These are phyloP conservation scores for Filosporella fistucella DNA, from an alignment of 495 filamentous ascomycete genomes.

Conservation along the genomic window DNA sequence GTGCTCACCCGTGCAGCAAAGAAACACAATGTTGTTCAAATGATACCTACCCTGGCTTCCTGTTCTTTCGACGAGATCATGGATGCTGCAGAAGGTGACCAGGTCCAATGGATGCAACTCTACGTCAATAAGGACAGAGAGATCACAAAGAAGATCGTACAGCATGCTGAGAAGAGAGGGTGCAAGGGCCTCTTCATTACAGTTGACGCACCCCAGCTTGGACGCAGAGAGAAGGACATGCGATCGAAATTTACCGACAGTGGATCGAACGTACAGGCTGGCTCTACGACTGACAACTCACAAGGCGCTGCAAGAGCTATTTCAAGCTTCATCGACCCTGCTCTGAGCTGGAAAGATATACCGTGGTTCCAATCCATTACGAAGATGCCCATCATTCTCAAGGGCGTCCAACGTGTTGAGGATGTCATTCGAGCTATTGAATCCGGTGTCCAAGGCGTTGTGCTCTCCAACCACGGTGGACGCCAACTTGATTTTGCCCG, in stretches of 20 bases:
- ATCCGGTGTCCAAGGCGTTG: conserved; percentile 81
- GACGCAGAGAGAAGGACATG: conserved; percentile 93
- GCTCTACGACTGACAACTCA: conserved; percentile 68
- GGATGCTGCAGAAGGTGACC: conserved; percentile 73
- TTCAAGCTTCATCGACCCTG: conserved; percentile 92
- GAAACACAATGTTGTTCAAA: conserved; percentile 86
- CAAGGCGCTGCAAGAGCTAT: conserved; percentile 91
- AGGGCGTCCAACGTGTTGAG: conserved; percentile 94
- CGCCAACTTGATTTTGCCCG: conserved; percentile 93
- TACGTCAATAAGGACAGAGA: conserved; percentile 97
- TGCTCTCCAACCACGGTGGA: conserved; percentile 95
- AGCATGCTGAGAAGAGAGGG: conserved; percentile 86
- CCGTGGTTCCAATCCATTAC: conserved; percentile 92
- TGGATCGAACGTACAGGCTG: conserved; percentile 78
- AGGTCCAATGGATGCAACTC: conserved; percentile 95
- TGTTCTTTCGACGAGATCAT: conserved; percentile 97
- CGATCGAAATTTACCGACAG: conserved; percentile 84
- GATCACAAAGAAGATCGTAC: conserved; percentile 84
- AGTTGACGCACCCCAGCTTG: conserved; percentile 93
- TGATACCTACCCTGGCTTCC: conserved; percentile 97
- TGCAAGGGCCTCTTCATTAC: conserved; percentile 98
- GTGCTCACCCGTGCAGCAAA: conserved; percentile 79
- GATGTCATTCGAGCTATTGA: conserved; percentile 87
- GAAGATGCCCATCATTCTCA: conserved; percentile 93
- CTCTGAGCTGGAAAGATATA: conserved; percentile 87